These are phyloP conservation scores for Lathyrus tuberosus DNA, from an alignment of 306 rosid genomes.

Conservation along the genomic window DNA sequence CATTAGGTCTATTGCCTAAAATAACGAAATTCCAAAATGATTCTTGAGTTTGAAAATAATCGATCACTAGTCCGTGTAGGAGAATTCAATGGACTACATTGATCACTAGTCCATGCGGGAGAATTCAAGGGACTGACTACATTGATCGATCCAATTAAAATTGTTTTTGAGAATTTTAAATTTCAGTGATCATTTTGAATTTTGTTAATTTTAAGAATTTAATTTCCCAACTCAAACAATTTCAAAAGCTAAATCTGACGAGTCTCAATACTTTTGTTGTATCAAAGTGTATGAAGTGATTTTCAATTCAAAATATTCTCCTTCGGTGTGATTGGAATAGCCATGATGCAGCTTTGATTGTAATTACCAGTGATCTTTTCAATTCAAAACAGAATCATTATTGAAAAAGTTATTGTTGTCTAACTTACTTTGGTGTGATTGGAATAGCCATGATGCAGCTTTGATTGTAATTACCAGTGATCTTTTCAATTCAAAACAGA, in stretches of 20 bases:
- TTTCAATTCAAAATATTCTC: not conserved
- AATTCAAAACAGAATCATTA: not conserved
- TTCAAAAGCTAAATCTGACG: not conserved
- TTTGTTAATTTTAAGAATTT: not conserved
- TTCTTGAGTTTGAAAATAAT: not conserved
- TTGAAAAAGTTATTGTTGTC: not conserved
- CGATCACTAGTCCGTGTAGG: not conserved
- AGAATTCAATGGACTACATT: not conserved
- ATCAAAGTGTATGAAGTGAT: not conserved
- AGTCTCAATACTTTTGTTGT: not conserved
- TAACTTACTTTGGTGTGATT: not conserved
- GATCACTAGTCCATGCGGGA: not conserved
- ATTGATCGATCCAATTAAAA: not conserved
- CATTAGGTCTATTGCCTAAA: not conserved
- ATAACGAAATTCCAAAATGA: not conserved
- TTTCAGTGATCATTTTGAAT: not conserved
- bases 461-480: not conserved
- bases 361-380: not conserved
- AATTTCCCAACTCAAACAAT: not conserved
- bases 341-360: not conserved
- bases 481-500: constrained; percentile 1
- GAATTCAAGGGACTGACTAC: not conserved
- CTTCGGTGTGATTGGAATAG: not conserved
- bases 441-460: not conserved
- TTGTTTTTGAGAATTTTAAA: not conserved